phyloP scores from a whole-genome alignment of 345 rosid genomes.

The Syzygium grande region DNA sequence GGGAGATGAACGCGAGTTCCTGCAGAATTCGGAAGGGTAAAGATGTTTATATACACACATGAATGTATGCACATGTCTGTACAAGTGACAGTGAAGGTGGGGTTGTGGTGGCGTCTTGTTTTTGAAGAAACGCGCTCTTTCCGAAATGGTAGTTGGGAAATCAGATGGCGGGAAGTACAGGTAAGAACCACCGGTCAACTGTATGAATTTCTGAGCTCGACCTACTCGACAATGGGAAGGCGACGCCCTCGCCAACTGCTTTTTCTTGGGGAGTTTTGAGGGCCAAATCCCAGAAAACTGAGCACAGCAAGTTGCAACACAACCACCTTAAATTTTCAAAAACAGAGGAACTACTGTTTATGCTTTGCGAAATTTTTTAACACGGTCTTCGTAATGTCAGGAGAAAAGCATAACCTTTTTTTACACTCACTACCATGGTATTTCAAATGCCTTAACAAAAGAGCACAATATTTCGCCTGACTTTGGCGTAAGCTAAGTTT shows the following conservation, averaged over 20 bases:
- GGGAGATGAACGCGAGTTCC: neutral
- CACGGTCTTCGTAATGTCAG: neutral
- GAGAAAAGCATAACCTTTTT: neutral
- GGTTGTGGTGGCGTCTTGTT: neutral
- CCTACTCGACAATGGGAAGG: neutral
- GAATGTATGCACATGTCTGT: neutral
- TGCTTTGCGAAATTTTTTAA: neutral
- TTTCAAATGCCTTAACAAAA: neutral
- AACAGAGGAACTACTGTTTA: neutral
- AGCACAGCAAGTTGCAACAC: neutral
- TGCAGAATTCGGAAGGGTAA: neutral
- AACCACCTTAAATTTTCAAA: neutral
- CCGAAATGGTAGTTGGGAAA: neutral
- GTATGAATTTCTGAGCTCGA: neutral
- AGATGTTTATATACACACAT: neutral
- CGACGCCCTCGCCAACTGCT: neutral
- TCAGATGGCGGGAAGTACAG: neutral
- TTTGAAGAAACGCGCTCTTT: neutral
- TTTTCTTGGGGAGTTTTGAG: neutral
- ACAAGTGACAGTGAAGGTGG: neutral
- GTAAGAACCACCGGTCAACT: constrained; percentile 7
- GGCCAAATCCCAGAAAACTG: neutral
- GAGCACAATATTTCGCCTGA: too few relatives aligned
- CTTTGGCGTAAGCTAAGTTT: neutral
- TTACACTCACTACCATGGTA: neutral